Conservation (phyloP, 148 eudicot species). For the Rhododendron molle region DNA sequence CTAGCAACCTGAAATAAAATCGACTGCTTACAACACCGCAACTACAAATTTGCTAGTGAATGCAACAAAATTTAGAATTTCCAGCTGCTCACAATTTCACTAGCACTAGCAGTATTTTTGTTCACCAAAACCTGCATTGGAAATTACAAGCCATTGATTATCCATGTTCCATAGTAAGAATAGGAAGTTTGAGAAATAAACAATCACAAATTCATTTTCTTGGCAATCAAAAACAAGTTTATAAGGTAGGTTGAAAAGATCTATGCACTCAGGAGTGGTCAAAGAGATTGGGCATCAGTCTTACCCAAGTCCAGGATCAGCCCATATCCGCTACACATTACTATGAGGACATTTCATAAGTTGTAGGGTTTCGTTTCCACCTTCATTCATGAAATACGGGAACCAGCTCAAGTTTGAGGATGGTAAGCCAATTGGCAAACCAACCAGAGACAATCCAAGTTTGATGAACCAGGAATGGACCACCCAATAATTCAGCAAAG, state of each 20-base stretch:
- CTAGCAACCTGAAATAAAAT: conserved; percentile 70
- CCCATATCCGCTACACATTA: neutral
- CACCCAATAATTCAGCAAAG: neutral
- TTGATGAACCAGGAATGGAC: conserved; percentile 7
- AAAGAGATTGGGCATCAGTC: neutral
- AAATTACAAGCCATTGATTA: conserved; percentile 2
- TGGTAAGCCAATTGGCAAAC: neutral
- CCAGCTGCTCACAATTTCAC: conserved; percentile 76
- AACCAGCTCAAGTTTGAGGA: neutral
- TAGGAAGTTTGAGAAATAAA: neutral
- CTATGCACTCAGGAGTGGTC: neutral
- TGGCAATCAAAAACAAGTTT: neutral
- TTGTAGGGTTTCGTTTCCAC: neutral
- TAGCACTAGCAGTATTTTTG: conserved; percentile 91
- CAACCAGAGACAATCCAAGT: neutral
- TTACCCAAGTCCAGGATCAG: neutral
- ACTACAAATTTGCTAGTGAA: neutral
- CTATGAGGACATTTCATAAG: neutral
- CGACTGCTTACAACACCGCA: conserved; percentile 18
- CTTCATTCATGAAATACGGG: neutral
- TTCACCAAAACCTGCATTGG: conserved; percentile 84
- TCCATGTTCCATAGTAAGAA: neutral
- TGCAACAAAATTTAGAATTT: neutral
- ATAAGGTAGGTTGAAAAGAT: neutral
- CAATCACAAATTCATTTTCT: neutral